These are phyloP conservation scores for Naumovozyma baii DNA, from an alignment of 805 yeast genomes.

Conservation along the genomic window DNA sequence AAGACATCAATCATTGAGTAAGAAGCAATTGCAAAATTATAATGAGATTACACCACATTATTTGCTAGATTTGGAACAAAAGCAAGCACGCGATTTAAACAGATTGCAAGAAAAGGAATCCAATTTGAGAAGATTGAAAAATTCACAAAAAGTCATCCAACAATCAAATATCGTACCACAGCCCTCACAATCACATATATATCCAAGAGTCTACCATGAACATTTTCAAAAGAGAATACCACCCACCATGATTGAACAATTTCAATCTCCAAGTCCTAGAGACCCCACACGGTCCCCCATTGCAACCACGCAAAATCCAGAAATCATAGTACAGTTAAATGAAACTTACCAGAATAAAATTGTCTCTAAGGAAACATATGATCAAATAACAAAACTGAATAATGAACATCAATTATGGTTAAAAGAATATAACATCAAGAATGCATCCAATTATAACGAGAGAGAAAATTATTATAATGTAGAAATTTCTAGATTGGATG, in stretches of 20 bases:
- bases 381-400: constrained; percentile 17
- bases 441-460: constrained; percentile 10
- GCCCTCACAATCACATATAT: not conserved
- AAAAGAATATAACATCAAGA: constrained; percentile 4
- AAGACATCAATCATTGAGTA: not conserved
- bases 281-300: constrained; percentile 9
- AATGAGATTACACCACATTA: constrained; percentile 7
- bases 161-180: not conserved
- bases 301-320: constrained; percentile 24
- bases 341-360: constrained; percentile 11
- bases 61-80: constrained; percentile 17
- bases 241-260: not conserved
- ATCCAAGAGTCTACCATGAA: not conserved
- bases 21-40: not conserved
- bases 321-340: constrained; percentile 16
- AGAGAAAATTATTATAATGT: constrained; percentile 14
- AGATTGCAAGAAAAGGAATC: constrained; percentile 19
- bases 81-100: constrained; percentile 12
- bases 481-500: constrained; percentile 10
- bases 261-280: not conserved
- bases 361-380: constrained; percentile 24
- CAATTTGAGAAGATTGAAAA: constrained; percentile 14
- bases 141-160: constrained; percentile 14
- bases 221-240: not conserved
- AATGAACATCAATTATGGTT: constrained; percentile 13